Percentiles rank a stretch among this genome's conserved stretches.
phyloP scores from a whole-genome alignment of 306 rosid genomes.

The Urtica urens region DNA sequence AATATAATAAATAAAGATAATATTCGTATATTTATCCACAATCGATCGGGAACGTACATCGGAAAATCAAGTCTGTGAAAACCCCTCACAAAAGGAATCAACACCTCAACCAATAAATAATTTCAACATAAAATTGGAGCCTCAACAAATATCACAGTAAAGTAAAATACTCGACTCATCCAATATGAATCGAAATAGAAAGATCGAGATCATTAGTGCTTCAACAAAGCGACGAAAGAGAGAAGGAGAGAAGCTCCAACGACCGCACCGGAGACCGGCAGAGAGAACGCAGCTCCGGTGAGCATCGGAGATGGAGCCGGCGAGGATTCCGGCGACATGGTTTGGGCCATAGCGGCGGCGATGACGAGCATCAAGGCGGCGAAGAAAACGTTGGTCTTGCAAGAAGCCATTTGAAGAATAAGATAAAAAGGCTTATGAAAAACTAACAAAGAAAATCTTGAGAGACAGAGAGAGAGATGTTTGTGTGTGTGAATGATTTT shows the following conservation, averaged over 20 bases:
- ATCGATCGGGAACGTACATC: background rate
- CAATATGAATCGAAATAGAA: background rate
- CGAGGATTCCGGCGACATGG: constrained; percentile 11
- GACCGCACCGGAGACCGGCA: constrained; percentile 11
- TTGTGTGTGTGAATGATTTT: background rate
- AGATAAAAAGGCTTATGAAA: background rate
- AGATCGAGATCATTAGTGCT: constrained; percentile 2
- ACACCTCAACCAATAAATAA: background rate
- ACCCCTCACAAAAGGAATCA: background rate
- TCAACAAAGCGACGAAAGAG: constrained; percentile 16
- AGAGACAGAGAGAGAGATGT: background rate
- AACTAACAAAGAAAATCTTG: background rate
- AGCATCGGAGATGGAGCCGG: constrained; percentile 14
- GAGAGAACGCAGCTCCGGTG: constrained; percentile 10
- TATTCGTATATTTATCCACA: constrained; percentile 2
- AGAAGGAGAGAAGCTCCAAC: constrained; percentile 12
- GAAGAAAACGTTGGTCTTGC: constrained; percentile 6
- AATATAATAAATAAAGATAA: background rate
- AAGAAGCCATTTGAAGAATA: background rate
- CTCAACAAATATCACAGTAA: background rate
- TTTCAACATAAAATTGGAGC: too few species aligned
- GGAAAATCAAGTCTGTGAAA: background rate
- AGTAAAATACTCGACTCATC: background rate
- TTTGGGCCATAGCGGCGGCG: background rate
- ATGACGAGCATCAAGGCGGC: constrained; percentile 8